These are phyloP conservation scores for Paraphaeosphaeria sporulosa DNA, from an alignment of 2,329 filamentous ascomycete genomes.

Conservation along the genomic window DNA sequence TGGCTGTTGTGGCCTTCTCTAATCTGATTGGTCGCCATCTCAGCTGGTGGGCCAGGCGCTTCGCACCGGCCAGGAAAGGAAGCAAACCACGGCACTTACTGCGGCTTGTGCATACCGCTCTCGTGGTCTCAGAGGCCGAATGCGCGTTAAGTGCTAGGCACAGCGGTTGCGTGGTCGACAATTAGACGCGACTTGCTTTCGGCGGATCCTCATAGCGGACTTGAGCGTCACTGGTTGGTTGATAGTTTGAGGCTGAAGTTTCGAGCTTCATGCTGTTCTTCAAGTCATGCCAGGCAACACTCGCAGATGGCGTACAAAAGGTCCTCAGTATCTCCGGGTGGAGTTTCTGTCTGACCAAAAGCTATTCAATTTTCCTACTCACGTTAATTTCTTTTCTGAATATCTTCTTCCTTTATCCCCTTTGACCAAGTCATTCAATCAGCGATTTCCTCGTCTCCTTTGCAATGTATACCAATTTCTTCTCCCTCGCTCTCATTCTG, in stretches of 20 bases:
- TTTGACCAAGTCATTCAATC: neutral
- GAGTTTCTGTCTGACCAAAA: neutral
- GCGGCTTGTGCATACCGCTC: neutral
- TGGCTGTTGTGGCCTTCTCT: neutral
- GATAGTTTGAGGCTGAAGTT: conserved; percentile 9
- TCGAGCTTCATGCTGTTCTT: neutral
- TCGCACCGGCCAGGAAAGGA: neutral
- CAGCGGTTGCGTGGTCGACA: conserved; percentile 8
- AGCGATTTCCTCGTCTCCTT: neutral
- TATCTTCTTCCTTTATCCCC: neutral
- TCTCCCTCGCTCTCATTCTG: conserved; percentile 33
- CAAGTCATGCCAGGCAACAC: conserved; percentile 5
- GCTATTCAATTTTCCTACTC: neutral
- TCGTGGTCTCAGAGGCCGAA: neutral
- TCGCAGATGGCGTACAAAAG: conserved; percentile 4
- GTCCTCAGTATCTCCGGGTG: neutral
- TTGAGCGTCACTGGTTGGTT: neutral
- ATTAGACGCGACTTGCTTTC: neutral
- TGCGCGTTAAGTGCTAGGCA: neutral
- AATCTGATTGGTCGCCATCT: neutral
- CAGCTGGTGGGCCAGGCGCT: neutral
- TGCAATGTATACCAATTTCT: conserved; percentile 39
- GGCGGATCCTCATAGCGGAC: neutral
- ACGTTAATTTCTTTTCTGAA: neutral
- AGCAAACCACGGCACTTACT: neutral